phyloP scores from a whole-genome alignment of 768 basidiomycete genomes.

The Dioszegia hungarica region DNA sequence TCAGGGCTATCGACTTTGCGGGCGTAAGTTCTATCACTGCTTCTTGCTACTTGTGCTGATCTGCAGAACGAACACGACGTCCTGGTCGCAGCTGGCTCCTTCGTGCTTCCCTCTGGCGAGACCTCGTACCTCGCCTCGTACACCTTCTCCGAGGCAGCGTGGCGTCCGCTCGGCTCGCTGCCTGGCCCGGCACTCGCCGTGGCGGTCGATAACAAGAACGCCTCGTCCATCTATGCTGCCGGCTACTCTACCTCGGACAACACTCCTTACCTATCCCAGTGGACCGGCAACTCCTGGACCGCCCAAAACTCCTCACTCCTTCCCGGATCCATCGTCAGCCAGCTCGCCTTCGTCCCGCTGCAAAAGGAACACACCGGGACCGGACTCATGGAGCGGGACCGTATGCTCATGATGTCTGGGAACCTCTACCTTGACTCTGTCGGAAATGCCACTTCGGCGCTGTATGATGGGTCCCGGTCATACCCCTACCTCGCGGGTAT shows the following conservation, averaged over 20 bases:
- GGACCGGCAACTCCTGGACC: slow-evolving; percentile 77
- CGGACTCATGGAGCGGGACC: slow-evolving; percentile 68
- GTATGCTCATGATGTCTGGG: slow-evolving; percentile 86
- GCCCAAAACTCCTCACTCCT: slow-evolving; percentile 53
- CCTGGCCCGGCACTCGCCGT: slow-evolving; percentile 89
- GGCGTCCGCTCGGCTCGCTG: slow-evolving; percentile 58
- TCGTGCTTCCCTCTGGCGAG: slow-evolving; percentile 62
- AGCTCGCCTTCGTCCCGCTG: slow-evolving; percentile 85
- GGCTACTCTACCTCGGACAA: slow-evolving; percentile 68
- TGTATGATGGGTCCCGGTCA: slow-evolving; percentile 78
- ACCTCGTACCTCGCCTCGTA: slow-evolving; percentile 70
- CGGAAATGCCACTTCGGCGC: slow-evolving; percentile 74
- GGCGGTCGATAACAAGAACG: slow-evolving; percentile 73
- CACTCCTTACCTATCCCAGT: slow-evolving; percentile 70
- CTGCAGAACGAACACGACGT: slow-evolving; percentile 61
- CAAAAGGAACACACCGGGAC: slow-evolving; percentile 67
- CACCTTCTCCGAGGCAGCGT: slow-evolving; percentile 66
- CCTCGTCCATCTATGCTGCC: slow-evolving; percentile 81
- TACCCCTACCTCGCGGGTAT: slow-evolving; percentile 76
- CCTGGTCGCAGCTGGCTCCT: slow-evolving; percentile 74
- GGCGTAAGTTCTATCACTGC: too few relatives aligned
- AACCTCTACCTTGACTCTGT: slow-evolving; percentile 62
- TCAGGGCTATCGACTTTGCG: slow-evolving; percentile 70
- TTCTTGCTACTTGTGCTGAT: not conserved
- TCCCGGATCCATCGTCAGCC: slow-evolving; percentile 65